A percentile compares a stretch with the other conserved stretches of the same genome.
Conservation (phyloP, 1,284 basidiomycete genomes). For the Exobasidium cylindrosporum region DNA sequence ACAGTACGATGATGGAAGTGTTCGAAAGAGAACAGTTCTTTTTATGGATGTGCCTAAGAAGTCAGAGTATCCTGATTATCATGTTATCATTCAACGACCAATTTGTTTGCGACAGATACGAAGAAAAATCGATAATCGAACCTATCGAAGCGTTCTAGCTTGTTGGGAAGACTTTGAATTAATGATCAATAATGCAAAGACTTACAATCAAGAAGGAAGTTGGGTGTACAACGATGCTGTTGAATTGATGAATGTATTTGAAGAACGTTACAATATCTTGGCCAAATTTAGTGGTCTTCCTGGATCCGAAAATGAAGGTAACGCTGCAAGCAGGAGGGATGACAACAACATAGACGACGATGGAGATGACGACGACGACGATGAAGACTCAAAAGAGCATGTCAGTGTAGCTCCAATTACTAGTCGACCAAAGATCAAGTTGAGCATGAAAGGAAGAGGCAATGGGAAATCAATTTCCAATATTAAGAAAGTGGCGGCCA, state of each 20-base stretch:
- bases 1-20: conserved; percentile 62
- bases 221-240: conserved; percentile 87
- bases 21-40: conserved; percentile 41
- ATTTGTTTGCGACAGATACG: conserved; percentile 85
- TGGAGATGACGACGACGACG: conserved; percentile 7
- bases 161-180: conserved; percentile 78
- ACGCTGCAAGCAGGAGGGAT: background rate
- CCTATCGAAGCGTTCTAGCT: conserved; percentile 72
- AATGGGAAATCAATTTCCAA: background rate
- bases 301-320: conserved; percentile 16
- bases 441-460: background rate
- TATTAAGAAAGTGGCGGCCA: background rate
- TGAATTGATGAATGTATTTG: conserved; percentile 49
- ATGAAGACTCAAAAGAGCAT: background rate
- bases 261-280: conserved; percentile 40
- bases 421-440: background rate
- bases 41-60: conserved; percentile 56
- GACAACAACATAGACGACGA: conserved; percentile 8
- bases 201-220: conserved; percentile 63
- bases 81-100: conserved; percentile 68
- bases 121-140: conserved; percentile 70
- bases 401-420: background rate
- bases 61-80: conserved; percentile 88
- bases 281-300: conserved; percentile 36
- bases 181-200: conserved; percentile 87